Evolutionary conservation across 352 stramenopile species (phyloP), one percentile per base, ranked within the genome.

Genomic region (Globisporangium cystogenes): DNA sequence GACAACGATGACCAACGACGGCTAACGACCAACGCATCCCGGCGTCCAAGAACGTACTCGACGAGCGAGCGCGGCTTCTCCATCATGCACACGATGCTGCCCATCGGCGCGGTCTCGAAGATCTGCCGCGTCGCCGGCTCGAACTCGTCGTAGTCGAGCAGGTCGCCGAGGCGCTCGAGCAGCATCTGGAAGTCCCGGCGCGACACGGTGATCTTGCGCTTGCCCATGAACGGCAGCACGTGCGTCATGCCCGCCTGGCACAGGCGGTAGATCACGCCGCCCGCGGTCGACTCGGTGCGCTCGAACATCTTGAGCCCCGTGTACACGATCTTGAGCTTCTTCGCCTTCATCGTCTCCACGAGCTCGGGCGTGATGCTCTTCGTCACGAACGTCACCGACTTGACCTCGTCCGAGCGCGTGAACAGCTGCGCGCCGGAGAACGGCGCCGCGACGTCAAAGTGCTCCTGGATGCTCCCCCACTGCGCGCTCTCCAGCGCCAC

Each of bases 281-380:
- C 72, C 16, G 82, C 69, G 1, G 60, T 58, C 24, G 83, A 74
- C 44, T 91, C 87, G 57, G 90, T 95, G 55, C 87, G 83, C 55
- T 97, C 88, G 55, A 98, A 97, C 59, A 96, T 88, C 65, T 96
- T 95, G 31, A 97, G 72, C 6, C 92, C 92, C 21, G 89, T 86
- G 67, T 96, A 95, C 21, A 98, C 80, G 44, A 97, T 76, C 62
- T 95, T 86, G 41, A 95, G 57, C 51, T 91, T 83, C 73, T 93
- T 84, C 36, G 76, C 67, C 67, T 94, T 87, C 83, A 93, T 92
- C 62, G 89, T 65, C 50, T 87, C 78, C 12, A 94, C 57, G 41
- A 95, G 53, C 57, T 76, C 67, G 64, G 77, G 86, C 15, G 83
- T 90, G 51, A 95, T 93, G 55, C 76, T 91, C 67, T 87, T 65